phyloP scores from a whole-genome alignment of 192 early-diverging fungal genomes.

The Rhizoclosmatium globosum region DNA sequence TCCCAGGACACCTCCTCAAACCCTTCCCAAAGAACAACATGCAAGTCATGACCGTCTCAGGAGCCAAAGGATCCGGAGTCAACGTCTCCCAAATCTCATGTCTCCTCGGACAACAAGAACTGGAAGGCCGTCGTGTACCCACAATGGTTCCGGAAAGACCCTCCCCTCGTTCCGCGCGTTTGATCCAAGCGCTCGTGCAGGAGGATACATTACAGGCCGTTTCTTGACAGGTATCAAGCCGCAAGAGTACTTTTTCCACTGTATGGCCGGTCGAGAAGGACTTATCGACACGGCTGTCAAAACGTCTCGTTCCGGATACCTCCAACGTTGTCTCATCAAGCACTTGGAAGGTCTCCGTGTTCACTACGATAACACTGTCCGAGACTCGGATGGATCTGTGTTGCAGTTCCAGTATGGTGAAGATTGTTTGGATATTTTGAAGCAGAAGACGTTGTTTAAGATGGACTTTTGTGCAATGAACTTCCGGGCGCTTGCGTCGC shows the following conservation, averaged over 20 bases:
- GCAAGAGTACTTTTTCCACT: conserved; percentile 75
- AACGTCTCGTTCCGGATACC: conserved; percentile 97
- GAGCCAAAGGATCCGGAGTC: conserved; percentile 96
- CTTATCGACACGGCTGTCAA: conserved; percentile 99
- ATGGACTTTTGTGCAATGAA: conserved; percentile 96
- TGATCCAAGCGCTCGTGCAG: conserved; percentile 88
- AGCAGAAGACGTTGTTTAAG: conserved; percentile 87
- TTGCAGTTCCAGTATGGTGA: conserved; percentile 99
- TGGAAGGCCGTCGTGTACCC: conserved; percentile 97
- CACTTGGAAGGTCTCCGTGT: conserved; percentile 95
- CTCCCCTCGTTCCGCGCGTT: conserved; percentile 93
- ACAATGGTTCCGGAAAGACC: conserved; percentile 98
- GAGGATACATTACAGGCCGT: conserved; percentile 94
- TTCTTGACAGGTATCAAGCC: conserved; percentile 99
- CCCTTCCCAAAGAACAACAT: conserved; percentile 97
- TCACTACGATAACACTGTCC: conserved; percentile 97
- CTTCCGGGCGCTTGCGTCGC: conserved; percentile 79
- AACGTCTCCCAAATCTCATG: conserved; percentile 98
- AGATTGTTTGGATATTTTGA: conserved; percentile 95
- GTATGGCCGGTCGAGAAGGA: conserved; percentile 99
- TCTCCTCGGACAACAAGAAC: conserved; percentile 95
- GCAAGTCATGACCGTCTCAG: conserved; percentile 98
- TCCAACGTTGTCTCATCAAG: conserved; percentile 99
- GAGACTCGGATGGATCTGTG: conserved; percentile 92
- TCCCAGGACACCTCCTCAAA: conserved; percentile 76